These are phyloP conservation scores for Cutaneotrichosporon daszewskae DNA, from an alignment of 1,284 basidiomycete genomes.

Conservation along the genomic window DNA sequence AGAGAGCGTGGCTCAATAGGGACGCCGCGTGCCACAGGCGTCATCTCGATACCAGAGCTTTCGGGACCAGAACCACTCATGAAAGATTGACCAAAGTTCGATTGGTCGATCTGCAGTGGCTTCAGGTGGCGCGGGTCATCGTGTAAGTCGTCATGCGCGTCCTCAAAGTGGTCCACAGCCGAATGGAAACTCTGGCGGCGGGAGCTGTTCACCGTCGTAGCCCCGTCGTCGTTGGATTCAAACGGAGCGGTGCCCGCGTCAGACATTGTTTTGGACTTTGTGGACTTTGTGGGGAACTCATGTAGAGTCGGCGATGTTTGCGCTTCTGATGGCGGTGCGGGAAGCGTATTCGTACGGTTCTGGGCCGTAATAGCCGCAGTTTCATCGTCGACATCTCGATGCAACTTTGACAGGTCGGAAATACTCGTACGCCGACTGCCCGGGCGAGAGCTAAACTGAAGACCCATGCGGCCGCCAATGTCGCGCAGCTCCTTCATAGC, in stretches of 20 bases:
- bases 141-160: neutral
- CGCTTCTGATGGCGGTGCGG: conserved; percentile 28
- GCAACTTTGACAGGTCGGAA: conserved; percentile 3
- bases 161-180: conserved; percentile 4
- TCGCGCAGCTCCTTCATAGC: conserved; percentile 40
- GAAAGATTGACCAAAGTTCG: no score
- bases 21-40: no score
- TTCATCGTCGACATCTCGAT: conserved; percentile 20
- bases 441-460: conserved; percentile 2
- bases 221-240: conserved; percentile 5
- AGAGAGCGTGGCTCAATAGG: no score
- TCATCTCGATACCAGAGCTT: no score
- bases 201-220: conserved; percentile 10
- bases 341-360: conserved; percentile 12
- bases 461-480: conserved; percentile 28
- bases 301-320: conserved; percentile 34
- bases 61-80: no score
- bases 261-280: conserved; percentile 29
- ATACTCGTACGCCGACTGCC: conserved; percentile 6
- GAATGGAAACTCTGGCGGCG: conserved; percentile 18
- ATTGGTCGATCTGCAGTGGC: no score
- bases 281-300: conserved; percentile 24
- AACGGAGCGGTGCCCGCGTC: conserved; percentile 4
- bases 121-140: no score
- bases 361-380: conserved; percentile 26